Evolutionary conservation across 768 basidiomycete genomes (phyloP), one percentile per base, ranked within the genome.

Genomic region (Psilocybe tampanensis): DNA sequence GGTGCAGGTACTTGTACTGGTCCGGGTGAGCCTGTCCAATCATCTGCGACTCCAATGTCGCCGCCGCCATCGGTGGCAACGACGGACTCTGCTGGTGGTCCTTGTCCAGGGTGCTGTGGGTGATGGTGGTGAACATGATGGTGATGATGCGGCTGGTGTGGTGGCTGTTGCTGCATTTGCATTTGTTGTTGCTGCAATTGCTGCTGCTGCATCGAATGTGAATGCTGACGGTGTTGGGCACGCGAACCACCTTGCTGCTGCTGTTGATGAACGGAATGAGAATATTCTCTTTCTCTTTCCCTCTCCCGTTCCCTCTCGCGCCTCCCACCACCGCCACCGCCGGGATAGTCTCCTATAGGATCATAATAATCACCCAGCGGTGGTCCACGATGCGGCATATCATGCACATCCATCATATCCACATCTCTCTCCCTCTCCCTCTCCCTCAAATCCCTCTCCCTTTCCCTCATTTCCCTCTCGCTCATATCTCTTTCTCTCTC

Each of bases 131-230:
- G 23, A 12, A 9, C 23, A 12, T 17, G 42, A n/a, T 26, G 17
- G 29, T 42, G 43, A 32, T 24, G 51, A 43, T 39, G 51, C 36
- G 23, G 21, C 36, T 54, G 58, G 19, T 50, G 59, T 21, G 51
- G 53, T 11, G 45, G 41, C 33, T 49, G 43, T 17, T 45, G 44
- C 17, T 55, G 42, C 52, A 55, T 47, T 18, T 59, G 54, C 34
- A 50, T 44, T 26, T 59, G 57, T 13, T 59, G 57, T 24, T 60
- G 58, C 53, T 60, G 52, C 22, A 41, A 26, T 19, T 56, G 60
- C 24, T 58, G 56, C 24, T 50, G 55, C 26, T 59, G 58, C 18
- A 24, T 21, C 4, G 13, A 2, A 15, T 34, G 52, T 12, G 24
- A 33, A 22, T 24, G 41, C 22, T 26, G 18, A 19, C 6, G 33